Evolutionary conservation across 208 protist genomes (phyloP), one percentile per base, ranked within the genome.

Genomic region (Trypanosoma melophagium): DNA sequence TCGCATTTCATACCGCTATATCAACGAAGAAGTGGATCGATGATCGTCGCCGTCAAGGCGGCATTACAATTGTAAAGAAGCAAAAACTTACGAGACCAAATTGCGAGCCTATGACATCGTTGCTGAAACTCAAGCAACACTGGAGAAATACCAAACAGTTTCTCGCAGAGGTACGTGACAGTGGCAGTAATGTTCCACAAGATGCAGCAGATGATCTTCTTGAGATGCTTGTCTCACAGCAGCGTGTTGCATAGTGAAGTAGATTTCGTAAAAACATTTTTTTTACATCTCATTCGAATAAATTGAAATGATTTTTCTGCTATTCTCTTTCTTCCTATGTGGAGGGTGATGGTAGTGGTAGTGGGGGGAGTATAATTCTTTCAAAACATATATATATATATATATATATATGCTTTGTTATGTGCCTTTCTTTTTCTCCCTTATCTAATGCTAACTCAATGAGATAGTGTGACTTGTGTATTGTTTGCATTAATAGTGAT

Each of bases 41-140:
- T 0, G 69, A 55, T 9, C 79, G 89, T 14, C 69, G 80, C 41
- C 31, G 47, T 40, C 62, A 81, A 53, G 56, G 50, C 35, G 66
- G 52, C 3, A 38, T 56, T 9, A 71, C 64, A 12, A 84, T 92
- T 65, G 65, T 83, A 16, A 77, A 84, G 71, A 76, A 90, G 57
- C 70, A 87, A 63, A 80, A 81, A 67, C 71, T 89, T 2, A 21
- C 17, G 0, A 19, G 35, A n/a, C 44, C 73, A 0, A 89, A 95
- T 66, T 90, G 80, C 45, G 89, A 95, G 78, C 84, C 89, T 17
- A 56, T 92, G 51, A 77, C 74, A 14, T 88, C 84, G 0, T 61
- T 93, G 12, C 57, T 95, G 53, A 95, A 95, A 74, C 70, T 95
- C 61, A 81, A 86, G 67, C 52, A 81, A 3, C 83, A 95, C 73